Conservation (phyloP, 1,284 basidiomycete genomes). For the Flammula alnicola region DNA sequence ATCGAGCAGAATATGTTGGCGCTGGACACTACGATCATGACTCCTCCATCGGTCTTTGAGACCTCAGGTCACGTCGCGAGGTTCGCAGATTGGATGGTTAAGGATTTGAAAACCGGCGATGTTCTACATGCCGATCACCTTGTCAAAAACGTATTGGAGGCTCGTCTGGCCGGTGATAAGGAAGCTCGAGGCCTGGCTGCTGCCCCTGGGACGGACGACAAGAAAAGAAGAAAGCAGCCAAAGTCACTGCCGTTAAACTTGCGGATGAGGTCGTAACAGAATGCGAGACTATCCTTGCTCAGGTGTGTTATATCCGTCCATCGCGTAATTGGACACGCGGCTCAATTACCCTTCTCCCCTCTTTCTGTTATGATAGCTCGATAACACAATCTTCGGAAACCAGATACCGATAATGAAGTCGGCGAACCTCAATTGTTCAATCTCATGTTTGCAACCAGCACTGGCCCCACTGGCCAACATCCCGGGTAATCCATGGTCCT, state of each 20-base stretch:
- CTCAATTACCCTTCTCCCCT: no score
- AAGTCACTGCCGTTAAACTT: constrained; percentile 79
- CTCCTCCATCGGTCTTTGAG: constrained; percentile 93
- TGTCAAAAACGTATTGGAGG: constrained; percentile 92
- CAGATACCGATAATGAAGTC: constrained; percentile 92
- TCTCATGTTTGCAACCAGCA: constrained; percentile 97
- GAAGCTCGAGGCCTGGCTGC: constrained; percentile 84
- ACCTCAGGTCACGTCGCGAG: constrained; percentile 98
- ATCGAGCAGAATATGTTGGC: constrained; percentile 99
- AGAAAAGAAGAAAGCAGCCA: constrained; percentile 86
- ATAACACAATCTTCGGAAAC: constrained; percentile 90
- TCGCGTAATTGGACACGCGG: not conserved
- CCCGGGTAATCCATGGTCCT: constrained; percentile 74
- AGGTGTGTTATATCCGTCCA: constrained; percentile 55
- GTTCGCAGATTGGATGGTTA: constrained; percentile 99
- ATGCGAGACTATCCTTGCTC: constrained; percentile 86
- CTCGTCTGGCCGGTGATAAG: constrained; percentile 88
- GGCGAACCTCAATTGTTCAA: constrained; percentile 96
- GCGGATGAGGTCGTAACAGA: constrained; percentile 77
- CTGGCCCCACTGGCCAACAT: constrained; percentile 97
- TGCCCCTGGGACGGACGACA: constrained; percentile 53
- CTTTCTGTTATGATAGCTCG: constrained; percentile 63
- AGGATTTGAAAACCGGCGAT: constrained; percentile 92
- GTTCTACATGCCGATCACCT: constrained; percentile 98
- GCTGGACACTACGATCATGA: constrained; percentile 98